These are phyloP conservation scores for Pythium periplocum DNA, from an alignment of 352 stramenopile genomes.

Conservation along the genomic window DNA sequence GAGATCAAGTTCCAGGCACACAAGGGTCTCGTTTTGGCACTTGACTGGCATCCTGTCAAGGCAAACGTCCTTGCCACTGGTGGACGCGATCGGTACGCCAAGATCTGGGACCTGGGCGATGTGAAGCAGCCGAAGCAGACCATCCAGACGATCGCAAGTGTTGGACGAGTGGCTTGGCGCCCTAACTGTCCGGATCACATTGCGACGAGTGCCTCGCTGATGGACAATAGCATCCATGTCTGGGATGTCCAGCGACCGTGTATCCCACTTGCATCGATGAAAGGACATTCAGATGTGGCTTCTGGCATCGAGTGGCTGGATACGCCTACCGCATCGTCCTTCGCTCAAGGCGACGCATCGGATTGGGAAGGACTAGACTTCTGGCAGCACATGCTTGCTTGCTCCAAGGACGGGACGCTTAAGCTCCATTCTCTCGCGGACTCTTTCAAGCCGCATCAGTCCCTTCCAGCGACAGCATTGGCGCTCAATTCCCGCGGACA, in stretches of 20 bases:
- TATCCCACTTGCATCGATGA: constrained; percentile 82
- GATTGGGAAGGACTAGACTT: constrained; percentile 76
- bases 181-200: constrained; percentile 78
- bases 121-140: constrained; percentile 74
- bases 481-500: constrained; percentile 78
- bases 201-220: constrained; percentile 77
- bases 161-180: constrained; percentile 74
- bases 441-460: constrained; percentile 78
- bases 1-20: constrained; percentile 85
- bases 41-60: constrained; percentile 79
- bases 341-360: constrained; percentile 10
- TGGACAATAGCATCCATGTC: constrained; percentile 85
- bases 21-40: constrained; percentile 75
- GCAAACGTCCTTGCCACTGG: constrained; percentile 70
- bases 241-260: constrained; percentile 84
- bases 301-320: constrained; percentile 85
- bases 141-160: constrained; percentile 83
- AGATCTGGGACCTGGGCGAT: constrained; percentile 79
- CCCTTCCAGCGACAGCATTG: constrained; percentile 61
- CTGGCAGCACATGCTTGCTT: constrained; percentile 87
- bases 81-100: constrained; percentile 81
- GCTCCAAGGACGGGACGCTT: constrained; percentile 82
- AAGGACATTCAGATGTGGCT: constrained; percentile 76
- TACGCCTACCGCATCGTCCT: constrained; percentile 37
- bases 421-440: constrained; percentile 84